phyloP scores from a whole-genome alignment of 2,329 filamentous ascomycete genomes.

The Sclerotinia minor region DNA sequence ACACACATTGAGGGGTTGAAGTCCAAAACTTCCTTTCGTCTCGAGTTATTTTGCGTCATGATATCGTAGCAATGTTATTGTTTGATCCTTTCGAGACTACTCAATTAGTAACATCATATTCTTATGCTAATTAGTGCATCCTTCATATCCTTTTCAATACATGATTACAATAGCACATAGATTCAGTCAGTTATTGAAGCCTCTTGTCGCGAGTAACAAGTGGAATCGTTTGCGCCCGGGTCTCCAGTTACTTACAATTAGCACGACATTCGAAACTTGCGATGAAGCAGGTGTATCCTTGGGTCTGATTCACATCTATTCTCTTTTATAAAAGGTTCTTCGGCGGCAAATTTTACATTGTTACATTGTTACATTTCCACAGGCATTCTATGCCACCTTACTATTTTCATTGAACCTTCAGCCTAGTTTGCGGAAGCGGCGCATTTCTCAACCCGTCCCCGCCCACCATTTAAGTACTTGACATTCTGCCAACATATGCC shows the following conservation, averaged over 20 bases:
- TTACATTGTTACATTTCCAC: not conserved
- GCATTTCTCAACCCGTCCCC: constrained; percentile 1
- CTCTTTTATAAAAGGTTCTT: not conserved
- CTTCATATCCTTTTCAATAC: not conserved
- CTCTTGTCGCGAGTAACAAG: not conserved
- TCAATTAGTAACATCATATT: not conserved
- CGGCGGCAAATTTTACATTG: not conserved
- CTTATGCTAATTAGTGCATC: not conserved
- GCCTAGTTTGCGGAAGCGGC: constrained; percentile 6
- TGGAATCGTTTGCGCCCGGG: not conserved
- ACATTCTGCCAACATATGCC: constrained; percentile 6
- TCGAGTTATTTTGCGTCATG: not conserved
- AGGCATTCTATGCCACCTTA: not conserved
- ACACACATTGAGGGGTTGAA: not conserved
- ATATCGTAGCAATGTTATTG: no score
- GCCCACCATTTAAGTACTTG: not conserved
- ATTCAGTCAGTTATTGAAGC: not conserved
- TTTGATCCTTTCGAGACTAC: not conserved
- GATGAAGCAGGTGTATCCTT: constrained; percentile 4
- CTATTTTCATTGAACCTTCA: not conserved
- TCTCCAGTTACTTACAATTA: constrained; percentile 7
- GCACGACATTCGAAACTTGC: constrained; percentile 18
- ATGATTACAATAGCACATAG: not conserved
- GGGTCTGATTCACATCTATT: not conserved
- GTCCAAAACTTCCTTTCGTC: not conserved